Conservation (phyloP, 78 protist species). For the Speleostelium caveatum region DNA sequence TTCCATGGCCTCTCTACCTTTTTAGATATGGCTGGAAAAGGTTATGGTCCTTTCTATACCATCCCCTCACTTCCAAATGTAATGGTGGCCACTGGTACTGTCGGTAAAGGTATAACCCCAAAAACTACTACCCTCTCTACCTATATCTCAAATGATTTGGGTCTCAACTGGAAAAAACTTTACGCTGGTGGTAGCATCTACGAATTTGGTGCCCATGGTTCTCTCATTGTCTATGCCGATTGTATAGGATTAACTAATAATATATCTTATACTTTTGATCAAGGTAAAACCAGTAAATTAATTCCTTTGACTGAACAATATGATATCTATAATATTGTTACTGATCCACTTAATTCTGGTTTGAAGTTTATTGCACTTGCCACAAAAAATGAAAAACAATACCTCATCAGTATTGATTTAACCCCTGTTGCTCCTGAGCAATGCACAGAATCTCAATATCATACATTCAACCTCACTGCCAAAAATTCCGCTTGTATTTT, state of each 20-base stretch:
- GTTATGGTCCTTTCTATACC: conserved; percentile 71
- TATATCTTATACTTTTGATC: conserved; percentile 17
- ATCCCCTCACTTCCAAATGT: conserved; percentile 24
- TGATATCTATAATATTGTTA: conserved; percentile 33
- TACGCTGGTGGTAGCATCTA: conserved; percentile 30
- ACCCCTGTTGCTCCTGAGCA: not conserved
- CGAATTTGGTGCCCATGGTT: conserved; percentile 68
- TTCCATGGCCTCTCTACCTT: conserved; percentile 48
- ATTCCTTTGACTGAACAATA: not conserved
- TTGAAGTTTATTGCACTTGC: conserved; percentile 13
- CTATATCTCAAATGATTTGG: conserved; percentile 42
- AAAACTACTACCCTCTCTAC: conserved; percentile 43
- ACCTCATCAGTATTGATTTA: not conserved
- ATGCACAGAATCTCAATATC: not conserved
- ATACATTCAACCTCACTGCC: not conserved
- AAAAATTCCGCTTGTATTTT: not conserved
- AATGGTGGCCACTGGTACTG: conserved; percentile 32
- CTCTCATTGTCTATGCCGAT: conserved; percentile 19
- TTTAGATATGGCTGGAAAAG: not conserved
- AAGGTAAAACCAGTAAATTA: not conserved
- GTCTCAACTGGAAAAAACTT: conserved; percentile 44
- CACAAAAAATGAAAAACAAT: not conserved
- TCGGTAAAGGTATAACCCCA: too few species aligned
- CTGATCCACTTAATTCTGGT: not conserved
- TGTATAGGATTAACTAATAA: not conserved